These are phyloP conservation scores for Fusarium pilosicola DNA, from an alignment of 2,329 filamentous ascomycete species.

Conservation along the genomic window DNA sequence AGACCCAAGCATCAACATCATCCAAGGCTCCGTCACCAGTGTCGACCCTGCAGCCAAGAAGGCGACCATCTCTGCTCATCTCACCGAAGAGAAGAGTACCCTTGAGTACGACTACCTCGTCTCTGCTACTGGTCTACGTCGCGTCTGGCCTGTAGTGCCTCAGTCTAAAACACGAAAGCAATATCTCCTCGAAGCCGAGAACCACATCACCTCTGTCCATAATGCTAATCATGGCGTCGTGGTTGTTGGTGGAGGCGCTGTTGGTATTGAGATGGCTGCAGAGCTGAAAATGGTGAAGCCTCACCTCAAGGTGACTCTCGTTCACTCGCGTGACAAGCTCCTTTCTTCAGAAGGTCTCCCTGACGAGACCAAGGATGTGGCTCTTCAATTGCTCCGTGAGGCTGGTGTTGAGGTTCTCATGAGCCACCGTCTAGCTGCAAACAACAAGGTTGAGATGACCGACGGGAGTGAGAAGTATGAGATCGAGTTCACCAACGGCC, in stretches of 20 bases:
- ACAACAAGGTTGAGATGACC: conserved; percentile 56
- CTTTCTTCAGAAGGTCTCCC: conserved; percentile 79
- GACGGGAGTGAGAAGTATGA: conserved; percentile 56
- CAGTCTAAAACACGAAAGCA: conserved; percentile 69
- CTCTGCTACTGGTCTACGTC: conserved; percentile 73
- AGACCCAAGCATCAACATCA: conserved; percentile 67
- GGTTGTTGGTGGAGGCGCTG: conserved; percentile 80
- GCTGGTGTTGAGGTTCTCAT: conserved; percentile 73
- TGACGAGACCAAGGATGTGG: conserved; percentile 72
- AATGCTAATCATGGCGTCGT: conserved; percentile 68
- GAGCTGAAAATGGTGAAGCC: conserved; percentile 78
- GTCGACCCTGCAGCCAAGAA: conserved; percentile 70
- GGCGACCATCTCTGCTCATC: conserved; percentile 64
- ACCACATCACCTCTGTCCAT: conserved; percentile 66
- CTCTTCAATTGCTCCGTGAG: conserved; percentile 67
- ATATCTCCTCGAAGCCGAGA: conserved; percentile 70
- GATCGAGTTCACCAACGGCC: conserved; percentile 69
- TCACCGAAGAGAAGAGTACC: conserved; percentile 54
- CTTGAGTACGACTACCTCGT: conserved; percentile 79
- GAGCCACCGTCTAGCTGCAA: conserved; percentile 64
- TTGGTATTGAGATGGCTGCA: conserved; percentile 84
- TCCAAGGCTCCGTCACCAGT: conserved; percentile 71
- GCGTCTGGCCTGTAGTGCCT: conserved; percentile 78
- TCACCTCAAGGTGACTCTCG: conserved; percentile 72
- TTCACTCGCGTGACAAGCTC: conserved; percentile 76